Percentiles rank a stretch among this genome's conserved stretches.
Conservation (phyloP, 2,329 filamentous ascomycete species). For the Graphilbum sp. region DNA sequence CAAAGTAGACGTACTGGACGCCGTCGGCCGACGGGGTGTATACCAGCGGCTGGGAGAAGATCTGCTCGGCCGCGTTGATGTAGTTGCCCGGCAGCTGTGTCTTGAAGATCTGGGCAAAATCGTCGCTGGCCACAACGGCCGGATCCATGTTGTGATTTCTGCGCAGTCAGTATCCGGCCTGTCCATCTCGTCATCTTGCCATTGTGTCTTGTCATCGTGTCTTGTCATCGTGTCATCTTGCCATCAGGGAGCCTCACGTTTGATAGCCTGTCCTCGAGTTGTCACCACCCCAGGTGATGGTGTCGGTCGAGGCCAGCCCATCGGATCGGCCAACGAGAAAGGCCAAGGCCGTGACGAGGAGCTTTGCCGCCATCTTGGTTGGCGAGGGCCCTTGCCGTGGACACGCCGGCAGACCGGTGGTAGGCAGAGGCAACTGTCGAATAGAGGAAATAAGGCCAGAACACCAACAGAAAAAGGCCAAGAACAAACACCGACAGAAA, state of each 20-base stretch:
- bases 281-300: slow-evolving; percentile 43
- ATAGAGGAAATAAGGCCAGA: no score
- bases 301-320: slow-evolving; percentile 29
- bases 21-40: slow-evolving; percentile 22
- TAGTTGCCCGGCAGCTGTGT: slow-evolving; percentile 35
- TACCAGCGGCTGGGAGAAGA: slow-evolving; percentile 33
- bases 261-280: slow-evolving; percentile 37
- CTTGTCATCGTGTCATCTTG: no score
- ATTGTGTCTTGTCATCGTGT: no score
- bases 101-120: slow-evolving; percentile 39
- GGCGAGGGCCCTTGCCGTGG: neutral
- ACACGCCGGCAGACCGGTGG: neutral
- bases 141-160: slow-evolving; percentile 48
- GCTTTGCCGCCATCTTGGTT: slow-evolving; percentile 1
- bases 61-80: slow-evolving; percentile 29
- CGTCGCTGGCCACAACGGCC: slow-evolving; percentile 33
- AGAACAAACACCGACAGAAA: no score
- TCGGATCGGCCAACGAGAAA: slow-evolving; percentile 17
- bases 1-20: slow-evolving; percentile 30
- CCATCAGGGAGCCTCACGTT: slow-evolving; percentile 22
- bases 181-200: no score
- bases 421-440: neutral
- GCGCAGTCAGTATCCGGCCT: neutral
- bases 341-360: slow-evolving; percentile 11
- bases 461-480: no score